Percentiles rank a stretch among this genome's conserved stretches.
Conservation (phyloP, 2,329 filamentous ascomycete genomes). For the Trichoderma sp. region DNA sequence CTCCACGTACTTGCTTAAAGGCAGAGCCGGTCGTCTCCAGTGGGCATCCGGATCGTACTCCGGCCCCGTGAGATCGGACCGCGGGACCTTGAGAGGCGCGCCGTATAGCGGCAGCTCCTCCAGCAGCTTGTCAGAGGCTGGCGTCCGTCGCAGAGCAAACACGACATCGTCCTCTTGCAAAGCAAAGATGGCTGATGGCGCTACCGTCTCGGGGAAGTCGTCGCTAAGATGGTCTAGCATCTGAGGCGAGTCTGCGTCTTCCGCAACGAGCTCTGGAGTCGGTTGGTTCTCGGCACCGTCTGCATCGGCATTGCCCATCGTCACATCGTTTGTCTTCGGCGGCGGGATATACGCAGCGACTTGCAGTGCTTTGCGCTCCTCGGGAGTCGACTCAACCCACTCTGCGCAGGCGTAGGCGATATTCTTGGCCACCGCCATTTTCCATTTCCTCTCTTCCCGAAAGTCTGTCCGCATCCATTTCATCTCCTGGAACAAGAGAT, state of each 20-base stretch:
- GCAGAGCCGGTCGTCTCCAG: constrained; percentile 77
- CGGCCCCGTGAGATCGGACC: constrained; percentile 58
- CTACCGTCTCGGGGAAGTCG: constrained; percentile 52
- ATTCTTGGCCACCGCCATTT: constrained; percentile 75
- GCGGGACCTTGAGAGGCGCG: constrained; percentile 61
- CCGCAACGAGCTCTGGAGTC: constrained; percentile 70
- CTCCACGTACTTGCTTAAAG: constrained; percentile 83
- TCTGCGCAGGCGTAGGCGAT: constrained; percentile 82
- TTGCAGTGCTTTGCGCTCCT: constrained; percentile 68
- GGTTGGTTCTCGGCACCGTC: constrained; percentile 50
- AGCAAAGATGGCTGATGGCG: constrained; percentile 80
- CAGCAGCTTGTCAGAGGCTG: constrained; percentile 74
- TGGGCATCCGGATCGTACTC: constrained; percentile 67
- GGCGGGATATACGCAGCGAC: constrained; percentile 60
- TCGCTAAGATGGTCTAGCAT: constrained; percentile 46
- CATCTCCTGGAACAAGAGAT: constrained; percentile 85
- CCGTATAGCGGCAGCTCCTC: constrained; percentile 81
- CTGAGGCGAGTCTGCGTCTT: constrained; percentile 60
- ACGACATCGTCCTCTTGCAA: constrained; percentile 80
- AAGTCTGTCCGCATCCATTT: constrained; percentile 99
- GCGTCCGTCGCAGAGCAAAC: constrained; percentile 74
- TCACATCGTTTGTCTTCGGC: constrained; percentile 37
- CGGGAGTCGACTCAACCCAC: constrained; percentile 68
- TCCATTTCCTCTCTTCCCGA: constrained; percentile 92
- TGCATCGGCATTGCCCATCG: constrained; percentile 41